Percentiles rank a stretch among this genome's conserved stretches.
phyloP scores from a whole-genome alignment of 257 asterid species.

The Henckelia pumila region DNA sequence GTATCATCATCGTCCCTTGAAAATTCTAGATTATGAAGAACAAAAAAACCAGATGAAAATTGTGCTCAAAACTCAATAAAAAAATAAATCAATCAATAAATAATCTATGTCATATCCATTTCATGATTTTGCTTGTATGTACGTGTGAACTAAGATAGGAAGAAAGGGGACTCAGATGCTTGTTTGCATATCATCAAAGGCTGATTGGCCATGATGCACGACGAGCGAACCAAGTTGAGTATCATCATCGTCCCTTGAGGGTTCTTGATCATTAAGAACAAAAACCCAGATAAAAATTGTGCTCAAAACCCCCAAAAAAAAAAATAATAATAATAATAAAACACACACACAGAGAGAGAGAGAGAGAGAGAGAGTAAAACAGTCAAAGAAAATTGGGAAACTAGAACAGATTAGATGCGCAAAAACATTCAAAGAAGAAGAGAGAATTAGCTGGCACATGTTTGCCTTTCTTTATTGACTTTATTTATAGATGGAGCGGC shows the following conservation, averaged over 20 bases:
- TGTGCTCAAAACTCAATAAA: too few relatives aligned
- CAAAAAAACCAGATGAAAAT: background rate
- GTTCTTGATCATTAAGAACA: background rate
- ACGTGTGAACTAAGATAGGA: background rate
- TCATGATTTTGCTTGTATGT: too few relatives aligned
- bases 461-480: too few relatives aligned
- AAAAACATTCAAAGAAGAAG: background rate
- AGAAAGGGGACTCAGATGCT: slow-evolving; percentile 21
- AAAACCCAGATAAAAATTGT: background rate
- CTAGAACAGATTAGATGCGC: background rate
- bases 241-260: slow-evolving; percentile 22
- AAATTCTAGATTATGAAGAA: background rate
- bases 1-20: slow-evolving; percentile 22
- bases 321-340: too few relatives aligned
- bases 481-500: too few relatives aligned
- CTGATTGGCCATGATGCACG: slow-evolving; percentile 24
- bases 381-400: background rate
- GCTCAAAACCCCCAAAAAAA: background rate
- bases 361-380: background rate
- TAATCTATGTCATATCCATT: too few relatives aligned
- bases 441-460: too few relatives aligned
- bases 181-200: slow-evolving; percentile 24
- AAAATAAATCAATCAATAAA: too few relatives aligned
- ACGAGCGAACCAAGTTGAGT: slow-evolving; percentile 28
- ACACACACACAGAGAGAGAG: too few relatives aligned